Evolutionary conservation across 495 filamentous ascomycete genomes (phyloP), one percentile per base, ranked within the genome.

Genomic region (Neurospora sp.): DNA sequence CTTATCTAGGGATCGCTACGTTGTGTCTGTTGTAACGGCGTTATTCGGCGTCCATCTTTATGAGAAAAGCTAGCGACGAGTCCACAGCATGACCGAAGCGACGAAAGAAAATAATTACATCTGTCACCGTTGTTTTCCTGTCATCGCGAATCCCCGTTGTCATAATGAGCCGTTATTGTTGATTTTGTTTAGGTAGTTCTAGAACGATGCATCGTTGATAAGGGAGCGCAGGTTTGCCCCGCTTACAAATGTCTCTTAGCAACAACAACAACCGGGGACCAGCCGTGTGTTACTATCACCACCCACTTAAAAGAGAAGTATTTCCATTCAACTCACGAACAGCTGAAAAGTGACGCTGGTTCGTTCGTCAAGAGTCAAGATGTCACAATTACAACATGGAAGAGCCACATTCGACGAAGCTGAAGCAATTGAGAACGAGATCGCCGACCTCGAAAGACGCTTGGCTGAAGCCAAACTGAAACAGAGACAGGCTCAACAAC

Each of bases 361-460:
- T 46, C 18, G 7, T 46, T 46, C 42, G 3, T 46, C 42, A 46
- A 46, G 7, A 10, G 14, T 62, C 14, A 62, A 18, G 5, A 62
- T 62, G 54, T 35, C 54, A 62, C 70, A 38, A 70, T 37, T 27
- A 37, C 40, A 42, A 10, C 1, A 39, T 7, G 9, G 31, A 18
- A 14, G 2, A 62, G 27, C 70, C 0, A 16, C 37, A 38, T 5
- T 16, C 14, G 14, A 38, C 59, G 70, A 72, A 3, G 70, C 69
- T 7, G 71, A 74, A 11, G 75, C 76, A 0, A 70, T 81, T 66
- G 76, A 78, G 20, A 39, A 70, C 46, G 81, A 83, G 41, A 81
- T 86, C 59, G 78, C 79, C 39, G 78, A 81, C 20, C 73, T 86
- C 0, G 83, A 85, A 73, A 78, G 76, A 37, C 80, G 77, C 8